Percentiles rank a stretch among this genome's conserved stretches.
These are phyloP conservation scores for Colletotrichum noveboracense DNA, from an alignment of 2,329 filamentous ascomycete genomes.

Conservation along the genomic window DNA sequence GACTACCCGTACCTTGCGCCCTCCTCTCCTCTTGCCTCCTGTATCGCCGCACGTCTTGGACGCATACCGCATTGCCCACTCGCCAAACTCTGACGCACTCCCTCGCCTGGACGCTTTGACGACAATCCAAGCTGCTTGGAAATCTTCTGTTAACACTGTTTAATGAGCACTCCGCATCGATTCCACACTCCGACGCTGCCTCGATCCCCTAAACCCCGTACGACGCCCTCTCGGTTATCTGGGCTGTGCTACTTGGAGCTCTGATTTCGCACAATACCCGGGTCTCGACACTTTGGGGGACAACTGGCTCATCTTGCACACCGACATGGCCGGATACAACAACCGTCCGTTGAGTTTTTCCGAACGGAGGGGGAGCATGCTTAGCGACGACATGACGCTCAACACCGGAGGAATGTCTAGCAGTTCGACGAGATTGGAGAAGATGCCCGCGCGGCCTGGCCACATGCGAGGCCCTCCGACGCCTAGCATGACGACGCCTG, in stretches of 20 bases:
- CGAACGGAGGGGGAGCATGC: conserved; percentile 63
- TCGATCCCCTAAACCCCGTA: neutral
- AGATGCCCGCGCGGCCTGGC: conserved; percentile 53
- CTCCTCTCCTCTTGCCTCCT: neutral
- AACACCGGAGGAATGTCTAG: conserved; percentile 50
- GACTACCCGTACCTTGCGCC: neutral
- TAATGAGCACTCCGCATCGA: conserved; percentile 7
- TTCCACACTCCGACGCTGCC: neutral
- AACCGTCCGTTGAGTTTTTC: conserved; percentile 62
- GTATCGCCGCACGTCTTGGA: neutral
- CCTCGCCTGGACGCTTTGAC: neutral
- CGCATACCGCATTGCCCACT: neutral
- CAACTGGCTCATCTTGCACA: neutral
- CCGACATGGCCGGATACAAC: conserved; percentile 47
- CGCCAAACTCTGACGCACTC: neutral
- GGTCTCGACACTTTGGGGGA: neutral
- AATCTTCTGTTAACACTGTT: neutral
- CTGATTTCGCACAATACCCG: neutral
- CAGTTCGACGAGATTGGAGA: conserved; percentile 53
- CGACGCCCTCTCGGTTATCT: neutral
- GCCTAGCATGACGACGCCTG: conserved; percentile 70
- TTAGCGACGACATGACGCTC: conserved; percentile 63
- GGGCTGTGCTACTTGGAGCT: neutral
- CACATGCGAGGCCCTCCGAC: conserved; percentile 65
- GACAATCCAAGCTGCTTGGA: neutral